phyloP scores from a whole-genome alignment of 2,329 filamentous ascomycete genomes.

The Corinectria fuckeliana region DNA sequence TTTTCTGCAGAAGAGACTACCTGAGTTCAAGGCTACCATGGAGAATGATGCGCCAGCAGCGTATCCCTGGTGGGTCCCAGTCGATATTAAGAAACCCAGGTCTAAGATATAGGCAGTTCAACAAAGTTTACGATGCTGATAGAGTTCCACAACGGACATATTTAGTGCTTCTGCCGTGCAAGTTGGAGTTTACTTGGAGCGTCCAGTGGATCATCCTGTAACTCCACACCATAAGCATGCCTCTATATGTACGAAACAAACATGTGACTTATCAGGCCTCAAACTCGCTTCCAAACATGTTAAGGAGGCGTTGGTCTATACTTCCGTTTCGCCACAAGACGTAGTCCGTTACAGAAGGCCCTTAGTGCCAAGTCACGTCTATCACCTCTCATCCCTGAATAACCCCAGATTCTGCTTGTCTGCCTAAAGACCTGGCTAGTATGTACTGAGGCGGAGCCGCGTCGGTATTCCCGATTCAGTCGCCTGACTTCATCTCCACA shows the following conservation, averaged over 20 bases:
- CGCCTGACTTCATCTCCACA: constrained; percentile 15
- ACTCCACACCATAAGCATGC: neutral
- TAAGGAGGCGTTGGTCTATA: neutral
- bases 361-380: neutral
- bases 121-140: neutral
- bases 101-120: constrained; percentile 30
- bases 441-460: neutral
- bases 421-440: neutral
- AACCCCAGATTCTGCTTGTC: constrained; percentile 11
- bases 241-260: constrained; percentile 8
- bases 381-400: neutral
- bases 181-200: neutral
- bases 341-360: neutral
- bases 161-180: neutral
- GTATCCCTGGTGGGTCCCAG: constrained; percentile 73
- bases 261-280: neutral
- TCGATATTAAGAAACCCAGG: constrained; percentile 40
- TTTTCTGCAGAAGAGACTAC: constrained; percentile 73
- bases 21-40: constrained; percentile 66
- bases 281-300: neutral
- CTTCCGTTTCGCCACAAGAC: neutral
- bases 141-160: neutral
- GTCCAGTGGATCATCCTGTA: neutral
- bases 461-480: constrained; percentile 7
- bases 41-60: constrained; percentile 63